A percentile compares a stretch with the other conserved stretches of the same genome.
These are phyloP conservation scores for Suillus discolor DNA, from an alignment of 768 basidiomycete species.

Conservation along the genomic window DNA sequence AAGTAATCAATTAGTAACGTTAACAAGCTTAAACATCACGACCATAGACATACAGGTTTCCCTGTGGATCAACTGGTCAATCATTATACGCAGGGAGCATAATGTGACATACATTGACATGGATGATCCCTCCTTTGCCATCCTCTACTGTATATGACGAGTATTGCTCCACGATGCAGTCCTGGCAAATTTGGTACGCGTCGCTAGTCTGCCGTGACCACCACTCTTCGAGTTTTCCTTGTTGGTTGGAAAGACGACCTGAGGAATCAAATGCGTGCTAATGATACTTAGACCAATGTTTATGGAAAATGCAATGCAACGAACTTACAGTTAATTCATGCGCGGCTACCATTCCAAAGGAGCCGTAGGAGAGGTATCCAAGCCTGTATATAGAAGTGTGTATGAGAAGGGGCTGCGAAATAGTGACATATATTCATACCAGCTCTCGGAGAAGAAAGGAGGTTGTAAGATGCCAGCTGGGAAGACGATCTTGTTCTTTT, in stretches of 20 bases:
- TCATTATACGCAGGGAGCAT: slow-evolving; percentile 2
- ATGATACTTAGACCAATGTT: neutral
- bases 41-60: slow-evolving; percentile 61
- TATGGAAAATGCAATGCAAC: neutral
- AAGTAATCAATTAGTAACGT: slow-evolving; percentile 15
- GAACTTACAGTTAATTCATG: slow-evolving; percentile 84
- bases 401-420: neutral
- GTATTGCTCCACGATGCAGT: slow-evolving; percentile 92
- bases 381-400: slow-evolving; percentile 56
- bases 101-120: slow-evolving; percentile 72
- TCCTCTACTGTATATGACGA: slow-evolving; percentile 88
- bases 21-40: neutral
- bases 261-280: slow-evolving; percentile 92
- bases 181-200: slow-evolving; percentile 79
- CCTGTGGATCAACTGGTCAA: slow-evolving; percentile 41
- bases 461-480: slow-evolving; percentile 94
- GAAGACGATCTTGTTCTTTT: slow-evolving; percentile 73
- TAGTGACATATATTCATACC: slow-evolving; percentile 44
- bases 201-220: slow-evolving; percentile 89
- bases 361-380: slow-evolving; percentile 84
- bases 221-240: slow-evolving; percentile 88
- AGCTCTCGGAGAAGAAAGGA: slow-evolving; percentile 84
- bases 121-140: slow-evolving; percentile 78
- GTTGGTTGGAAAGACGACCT: slow-evolving; percentile 87
- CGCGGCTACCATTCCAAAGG: slow-evolving; percentile 89